Conservation (phyloP, 805 yeast genomes). For the Saccharomycopsis sp. region DNA sequence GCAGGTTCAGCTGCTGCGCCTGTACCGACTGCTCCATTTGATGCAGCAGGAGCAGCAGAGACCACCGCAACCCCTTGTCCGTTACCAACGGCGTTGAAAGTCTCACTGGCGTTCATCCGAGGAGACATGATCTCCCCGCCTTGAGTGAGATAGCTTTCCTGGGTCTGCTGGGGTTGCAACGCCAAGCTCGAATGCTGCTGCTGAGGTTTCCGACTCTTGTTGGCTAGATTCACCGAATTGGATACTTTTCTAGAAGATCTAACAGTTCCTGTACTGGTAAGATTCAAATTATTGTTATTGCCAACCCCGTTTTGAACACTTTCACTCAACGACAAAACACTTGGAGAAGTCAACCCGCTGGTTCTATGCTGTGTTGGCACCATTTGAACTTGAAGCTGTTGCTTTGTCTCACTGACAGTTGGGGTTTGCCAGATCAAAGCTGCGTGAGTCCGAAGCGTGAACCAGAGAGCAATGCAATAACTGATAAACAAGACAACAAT, state of each 20-base stretch:
- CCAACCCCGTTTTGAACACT: background rate
- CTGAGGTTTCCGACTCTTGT: conserved; percentile 3
- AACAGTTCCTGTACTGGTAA: background rate
- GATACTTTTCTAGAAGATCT: conserved; percentile 10
- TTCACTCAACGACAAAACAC: conserved; percentile 18
- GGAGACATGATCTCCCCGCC: background rate
- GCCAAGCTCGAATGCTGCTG: background rate
- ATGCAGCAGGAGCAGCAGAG: no score
- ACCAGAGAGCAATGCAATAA: conserved; percentile 81
- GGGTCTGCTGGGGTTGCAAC: background rate
- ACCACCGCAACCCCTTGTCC: conserved; percentile 1
- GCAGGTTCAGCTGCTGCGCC: conserved; percentile 26
- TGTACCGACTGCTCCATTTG: no score
- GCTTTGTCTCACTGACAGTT: conserved; percentile 32
- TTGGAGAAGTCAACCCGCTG: conserved; percentile 19
- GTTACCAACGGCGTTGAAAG: conserved; percentile 1
- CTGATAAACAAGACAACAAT: conserved; percentile 75
- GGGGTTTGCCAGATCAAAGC: conserved; percentile 88
- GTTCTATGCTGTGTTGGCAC: conserved; percentile 3
- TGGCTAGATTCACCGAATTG: background rate
- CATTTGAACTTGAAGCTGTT: background rate
- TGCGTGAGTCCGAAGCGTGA: conserved; percentile 93
- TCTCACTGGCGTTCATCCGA: background rate
- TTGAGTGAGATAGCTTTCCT: no score
- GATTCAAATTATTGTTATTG: no score